Evolutionary conservation across 1,284 basidiomycete species (phyloP), one percentile per base, ranked within the genome.

Genomic region (Microbotryomycetes sp.): DNA sequence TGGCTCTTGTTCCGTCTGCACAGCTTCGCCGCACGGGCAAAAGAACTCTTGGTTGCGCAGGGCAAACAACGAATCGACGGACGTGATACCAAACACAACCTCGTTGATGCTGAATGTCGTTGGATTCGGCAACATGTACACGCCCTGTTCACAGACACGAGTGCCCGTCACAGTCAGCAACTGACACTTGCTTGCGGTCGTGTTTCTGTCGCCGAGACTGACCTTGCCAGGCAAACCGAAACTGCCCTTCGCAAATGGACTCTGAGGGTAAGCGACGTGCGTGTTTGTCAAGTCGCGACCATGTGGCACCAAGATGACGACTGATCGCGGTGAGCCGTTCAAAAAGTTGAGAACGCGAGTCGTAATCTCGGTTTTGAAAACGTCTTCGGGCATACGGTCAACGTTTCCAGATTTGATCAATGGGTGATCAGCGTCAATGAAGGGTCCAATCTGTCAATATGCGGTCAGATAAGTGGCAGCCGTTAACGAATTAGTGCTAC

Each of bases 221-320:
- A 78, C 78, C 70, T 78, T 78, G 16, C 18, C 18, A 41, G 75
- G 73, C 23, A 79, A 59, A 3, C 74, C 75, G 4, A 79, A 66
- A 4, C 59, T 68, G 5, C 78, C 77, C 47, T 77, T 74, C 28
- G 78, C 77, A 30, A 94, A 76, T 65, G 87, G 85, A 28, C 83
- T 81, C 74, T 99, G 96, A 0, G 96, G 96, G 74, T 85, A 96
- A 15, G 89, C 90, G 1, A 83, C 82, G 73, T 96, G 91, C 51
- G 81, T 77, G 69, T 83, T 88, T 62, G 91, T 76, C 18, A 94
- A 74, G 72, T 99, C 94, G 35, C 85, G 80, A 11, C 89, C 80
- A 64, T 86, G 88, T 2, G 96, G 92, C 1, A 97, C 78, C 45
- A 98, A 73, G 13, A 96, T 77, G 7, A 87, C 81, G 4, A 82